Evolutionary conservation across 805 yeast genomes (phyloP), one percentile per base, ranked within the genome.

Genomic region (Metschnikowia hibisci): DNA sequence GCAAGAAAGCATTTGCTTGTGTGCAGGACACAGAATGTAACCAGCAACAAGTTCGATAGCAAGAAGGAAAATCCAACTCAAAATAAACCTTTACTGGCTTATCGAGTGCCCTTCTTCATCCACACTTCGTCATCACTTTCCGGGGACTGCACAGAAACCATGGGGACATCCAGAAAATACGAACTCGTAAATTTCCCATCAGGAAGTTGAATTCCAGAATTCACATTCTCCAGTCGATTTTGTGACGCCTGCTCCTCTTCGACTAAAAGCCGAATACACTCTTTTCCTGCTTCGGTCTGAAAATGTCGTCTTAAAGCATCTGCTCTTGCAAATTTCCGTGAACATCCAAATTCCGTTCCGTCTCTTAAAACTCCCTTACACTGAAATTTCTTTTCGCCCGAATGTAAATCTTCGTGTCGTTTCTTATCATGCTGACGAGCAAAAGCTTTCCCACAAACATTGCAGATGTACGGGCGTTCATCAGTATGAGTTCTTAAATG

Each of bases 401-500:
- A 70, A 56, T 86, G 95, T 45, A 85, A 66, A 53, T 71, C 76
- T 45, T 71, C 74, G 46, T 71, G 76, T 26, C 76, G 52, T 47
- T 71, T 71, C 20, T 73, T 52, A 54, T 71, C 76, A 45, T 71
- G 76, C 46, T 71, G 76, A 29, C 76, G 48, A 1, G 76, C 76
- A 56, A 86, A 86, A 0, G 90, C 86, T 60, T 85, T 85, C 4
- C 87, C 88, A 64, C 95, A 86, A 3, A 77, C 72, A 11, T 75
- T 68, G 62, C 95, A 86, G 6, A 78, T 71, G 56, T 78, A 86
- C 5, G 93, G 95, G 41, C 89, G 66, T 56, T 86, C 95, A 57
- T 84, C 84, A 0, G 95, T 85, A 60, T 87, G 99, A 0, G 98
- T 91, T 45, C 96, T 71, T 57, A 86, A 68, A 64, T 91, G 99